Evolutionary conservation across 2,329 filamentous ascomycete species (phyloP).

Genomic region (Hymenoscyphus linearis): DNA sequence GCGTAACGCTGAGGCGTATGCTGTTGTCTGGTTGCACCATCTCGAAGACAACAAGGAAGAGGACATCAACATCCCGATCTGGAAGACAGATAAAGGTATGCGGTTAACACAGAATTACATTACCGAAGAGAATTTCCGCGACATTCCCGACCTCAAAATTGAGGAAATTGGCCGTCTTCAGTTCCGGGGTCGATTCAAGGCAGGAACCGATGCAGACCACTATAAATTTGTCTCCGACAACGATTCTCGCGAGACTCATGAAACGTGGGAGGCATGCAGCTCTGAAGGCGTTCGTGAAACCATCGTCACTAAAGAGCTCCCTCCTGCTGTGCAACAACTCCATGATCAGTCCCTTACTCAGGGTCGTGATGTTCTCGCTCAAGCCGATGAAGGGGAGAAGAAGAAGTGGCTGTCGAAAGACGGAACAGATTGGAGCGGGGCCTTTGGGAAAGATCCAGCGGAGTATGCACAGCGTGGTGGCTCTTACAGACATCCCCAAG

Average conservation of each 20-base stretch:
- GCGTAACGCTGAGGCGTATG: slow-evolving; percentile 67
- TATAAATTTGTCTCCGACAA: slow-evolving; percentile 80
- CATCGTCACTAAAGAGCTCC: slow-evolving; percentile 67
- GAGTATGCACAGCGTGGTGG: slow-evolving; percentile 22
- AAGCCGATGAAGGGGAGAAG: slow-evolving; percentile 66
- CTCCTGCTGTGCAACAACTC: slow-evolving; percentile 64
- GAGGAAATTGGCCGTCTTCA: slow-evolving; percentile 75
- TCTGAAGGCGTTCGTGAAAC: slow-evolving; percentile 76
- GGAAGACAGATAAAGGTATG: slow-evolving; percentile 69
- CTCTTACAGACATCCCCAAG: slow-evolving; percentile 4
- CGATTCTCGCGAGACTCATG: slow-evolving; percentile 84
- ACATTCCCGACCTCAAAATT: slow-evolving; percentile 69
- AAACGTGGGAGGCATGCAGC: slow-evolving; percentile 89
- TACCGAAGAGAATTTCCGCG: slow-evolving; percentile 67
- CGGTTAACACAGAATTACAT: slow-evolving; percentile 90
- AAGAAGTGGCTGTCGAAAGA: slow-evolving; percentile 72
- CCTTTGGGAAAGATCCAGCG: slow-evolving; percentile 73
- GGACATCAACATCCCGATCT: slow-evolving; percentile 83
- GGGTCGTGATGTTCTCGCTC: slow-evolving; percentile 73
- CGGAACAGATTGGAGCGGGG: slow-evolving; percentile 80
- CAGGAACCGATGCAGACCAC: slow-evolving; percentile 84
- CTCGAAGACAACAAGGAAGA: slow-evolving; percentile 73
- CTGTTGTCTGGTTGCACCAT: slow-evolving; percentile 80
- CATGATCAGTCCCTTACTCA: slow-evolving; percentile 78
- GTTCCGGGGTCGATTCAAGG: slow-evolving; percentile 79